Base-by-base conservation (phyloP, 306 rosid genomes). In the Potentilla sterilis region DNA sequence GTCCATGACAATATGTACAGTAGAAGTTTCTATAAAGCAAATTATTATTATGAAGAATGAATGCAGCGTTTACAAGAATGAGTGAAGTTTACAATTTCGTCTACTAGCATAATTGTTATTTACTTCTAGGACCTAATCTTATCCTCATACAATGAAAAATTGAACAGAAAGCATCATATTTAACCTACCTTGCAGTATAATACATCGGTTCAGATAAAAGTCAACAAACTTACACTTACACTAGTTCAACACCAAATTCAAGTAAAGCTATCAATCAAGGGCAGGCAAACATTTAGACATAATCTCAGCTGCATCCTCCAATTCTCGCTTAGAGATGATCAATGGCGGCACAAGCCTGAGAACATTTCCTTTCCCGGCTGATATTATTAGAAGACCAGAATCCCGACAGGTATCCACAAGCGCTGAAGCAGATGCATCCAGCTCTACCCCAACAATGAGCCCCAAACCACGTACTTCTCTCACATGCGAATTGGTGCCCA, bases 361-460 rank as follows among this genome's bases (percentile, higher is more conserved):
- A 16, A 93, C 87, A 42, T 89, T 91, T 34, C 97, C 98, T 78
- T 90, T 88, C 19, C 98, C 94, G 18, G 97, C 98, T 24, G 97
- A 89, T 77, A 93, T 73, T 34, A 91, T 83, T 21, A 93, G 46
- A 59, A 91, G 91, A 57, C 98, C 96, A 5, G 79, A 82, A 69
- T 87, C 67, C 75, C 89, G 89, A 74, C 97, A 93, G 5, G 97
- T 97, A 21, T 89, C 92, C 0, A 91, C 94, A 0, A 89, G 65
- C 4, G 96, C 81, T 4, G 85, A 63, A 2, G 97, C 96, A 15
- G 90, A 37, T 6, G 86, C 90, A 61, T 91, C 96, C 69, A 93
- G 72, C 46, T 93, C 97, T 5, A 93, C 84, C n/a, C 97, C 97
- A 35, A 91, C 13, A 1, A 91, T 86, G 76, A 93, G 88, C 55